Evolutionary conservation across 257 asterid genomes (phyloP).

Genomic region (Lycium ferocissimum): DNA sequence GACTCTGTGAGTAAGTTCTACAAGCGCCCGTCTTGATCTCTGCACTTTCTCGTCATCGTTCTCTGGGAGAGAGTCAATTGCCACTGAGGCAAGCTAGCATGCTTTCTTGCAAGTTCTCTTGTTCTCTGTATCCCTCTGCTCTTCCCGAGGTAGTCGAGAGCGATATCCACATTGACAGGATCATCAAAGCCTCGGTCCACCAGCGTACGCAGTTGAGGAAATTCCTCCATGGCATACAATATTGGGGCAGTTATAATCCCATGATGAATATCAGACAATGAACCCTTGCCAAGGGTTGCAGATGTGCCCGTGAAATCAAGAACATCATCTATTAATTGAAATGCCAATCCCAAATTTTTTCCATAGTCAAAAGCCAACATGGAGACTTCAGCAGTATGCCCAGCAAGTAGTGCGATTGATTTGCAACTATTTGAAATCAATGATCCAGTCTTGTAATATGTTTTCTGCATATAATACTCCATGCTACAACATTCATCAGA

Average conservation of each 20-base stretch:
- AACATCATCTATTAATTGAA: slow-evolving; percentile 89
- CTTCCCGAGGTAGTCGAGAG: slow-evolving; percentile 75
- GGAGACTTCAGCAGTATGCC: slow-evolving; percentile 91
- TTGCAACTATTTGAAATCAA: slow-evolving; percentile 95
- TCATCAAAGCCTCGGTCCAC: slow-evolving; percentile 73
- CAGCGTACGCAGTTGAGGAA: slow-evolving; percentile 71
- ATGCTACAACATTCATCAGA: slow-evolving; percentile 94
- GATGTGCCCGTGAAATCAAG: slow-evolving; percentile 97
- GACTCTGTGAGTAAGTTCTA: slow-evolving; percentile 80
- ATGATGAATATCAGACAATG: slow-evolving; percentile 96
- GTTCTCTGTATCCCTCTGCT: slow-evolving; percentile 87
- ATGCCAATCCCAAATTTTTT: slow-evolving; percentile 96
- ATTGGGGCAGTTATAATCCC: slow-evolving; percentile 95
- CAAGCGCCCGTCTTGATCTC: slow-evolving; percentile 83
- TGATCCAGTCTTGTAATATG: slow-evolving; percentile 95
- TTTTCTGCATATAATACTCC: slow-evolving; percentile 98
- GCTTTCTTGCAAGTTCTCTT: slow-evolving; percentile 81
- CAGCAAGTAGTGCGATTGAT: slow-evolving; percentile 91
- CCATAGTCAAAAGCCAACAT: slow-evolving; percentile 89
- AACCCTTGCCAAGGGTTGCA: slow-evolving; percentile 89
- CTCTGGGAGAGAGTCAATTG: slow-evolving; percentile 72
- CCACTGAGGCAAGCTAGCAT: slow-evolving; percentile 83
- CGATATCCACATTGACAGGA: slow-evolving; percentile 76
- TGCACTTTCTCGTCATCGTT: slow-evolving; percentile 74
- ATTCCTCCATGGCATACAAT: slow-evolving; percentile 91